phyloP scores from a whole-genome alignment of 495 filamentous ascomycete genomes.

The Trichocladium antarcticum region DNA sequence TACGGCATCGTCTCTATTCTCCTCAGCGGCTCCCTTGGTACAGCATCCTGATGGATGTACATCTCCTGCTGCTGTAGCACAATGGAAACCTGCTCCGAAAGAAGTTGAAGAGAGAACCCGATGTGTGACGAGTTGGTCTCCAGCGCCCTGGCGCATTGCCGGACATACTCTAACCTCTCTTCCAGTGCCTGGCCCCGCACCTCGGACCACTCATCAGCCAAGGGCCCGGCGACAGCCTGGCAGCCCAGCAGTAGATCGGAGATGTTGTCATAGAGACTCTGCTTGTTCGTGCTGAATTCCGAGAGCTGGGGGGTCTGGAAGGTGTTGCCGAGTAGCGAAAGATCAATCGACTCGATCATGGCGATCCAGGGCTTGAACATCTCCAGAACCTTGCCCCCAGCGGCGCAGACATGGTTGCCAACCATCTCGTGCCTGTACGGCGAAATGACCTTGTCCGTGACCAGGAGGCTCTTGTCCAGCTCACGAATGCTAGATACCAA shows the following conservation, averaged over 20 bases:
- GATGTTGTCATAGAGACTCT: constrained; percentile 81
- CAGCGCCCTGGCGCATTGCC: constrained; percentile 61
- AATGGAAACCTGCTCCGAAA: constrained; percentile 63
- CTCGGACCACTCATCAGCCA: constrained; percentile 93
- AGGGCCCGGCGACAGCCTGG: constrained; percentile 75
- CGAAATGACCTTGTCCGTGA: constrained; percentile 67
- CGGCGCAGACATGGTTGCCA: constrained; percentile 60
- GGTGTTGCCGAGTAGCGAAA: constrained; percentile 58
- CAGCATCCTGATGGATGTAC: constrained; percentile 31
- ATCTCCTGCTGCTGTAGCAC: constrained; percentile 35
- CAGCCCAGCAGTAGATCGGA: constrained; percentile 79
- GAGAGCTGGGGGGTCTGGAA: constrained; percentile 75
- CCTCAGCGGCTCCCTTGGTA: constrained; percentile 29
- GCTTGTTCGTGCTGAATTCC: constrained; percentile 84
- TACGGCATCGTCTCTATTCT: constrained; percentile 38
- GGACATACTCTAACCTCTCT: constrained; percentile 68
- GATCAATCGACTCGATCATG: constrained; percentile 76
- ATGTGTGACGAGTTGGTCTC: constrained; percentile 81
- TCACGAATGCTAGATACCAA: constrained; percentile 71
- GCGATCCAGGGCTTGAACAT: constrained; percentile 80
- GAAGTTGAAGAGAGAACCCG: constrained; percentile 72
- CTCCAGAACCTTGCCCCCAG: constrained; percentile 67
- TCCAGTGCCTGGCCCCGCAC: constrained; percentile 85
- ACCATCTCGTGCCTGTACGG: constrained; percentile 58
- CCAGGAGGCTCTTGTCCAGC: constrained; percentile 69